phyloP scores from a whole-genome alignment of 164 flowering plant genomes.

The Stephania cephalantha region DNA sequence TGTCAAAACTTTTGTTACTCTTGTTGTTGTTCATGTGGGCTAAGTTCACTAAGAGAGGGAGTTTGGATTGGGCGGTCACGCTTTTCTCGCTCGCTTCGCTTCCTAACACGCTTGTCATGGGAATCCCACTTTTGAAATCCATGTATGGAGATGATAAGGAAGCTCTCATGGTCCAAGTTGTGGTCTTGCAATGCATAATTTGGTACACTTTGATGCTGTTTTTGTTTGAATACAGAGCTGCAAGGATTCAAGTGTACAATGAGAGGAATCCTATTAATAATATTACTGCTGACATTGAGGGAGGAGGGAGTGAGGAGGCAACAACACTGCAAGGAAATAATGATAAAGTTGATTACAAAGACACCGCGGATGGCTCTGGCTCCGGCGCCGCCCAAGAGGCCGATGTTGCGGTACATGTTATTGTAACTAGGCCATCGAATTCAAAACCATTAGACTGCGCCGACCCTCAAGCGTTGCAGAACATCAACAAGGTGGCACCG shows the following conservation, averaged over 20 bases:
- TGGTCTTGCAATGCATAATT: slow-evolving; percentile 32
- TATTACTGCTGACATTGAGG: slow-evolving; percentile 7
- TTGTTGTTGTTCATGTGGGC: slow-evolving; percentile 24
- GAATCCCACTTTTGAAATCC: slow-evolving; percentile 33
- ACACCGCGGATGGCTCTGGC: background rate
- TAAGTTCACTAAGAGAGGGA: slow-evolving; percentile 19
- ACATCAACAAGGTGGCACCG: slow-evolving; percentile 19
- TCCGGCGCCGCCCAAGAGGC: background rate
- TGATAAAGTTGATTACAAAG: background rate
- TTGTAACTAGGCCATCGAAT: slow-evolving; percentile 13
- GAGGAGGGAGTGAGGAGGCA: background rate
- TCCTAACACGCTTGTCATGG: slow-evolving; percentile 42
- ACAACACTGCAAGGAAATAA: background rate
- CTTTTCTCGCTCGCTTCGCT: slow-evolving; percentile 33
- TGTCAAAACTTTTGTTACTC: slow-evolving; percentile 25
- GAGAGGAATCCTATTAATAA: background rate
- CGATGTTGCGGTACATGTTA: slow-evolving; percentile 17
- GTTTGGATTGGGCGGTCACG: slow-evolving; percentile 36
- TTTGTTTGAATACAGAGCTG: slow-evolving; percentile 35
- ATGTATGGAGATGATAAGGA: slow-evolving; percentile 36
- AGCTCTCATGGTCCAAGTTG: slow-evolving; percentile 30
- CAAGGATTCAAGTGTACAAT: slow-evolving; percentile 21
- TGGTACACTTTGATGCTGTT: slow-evolving; percentile 36
- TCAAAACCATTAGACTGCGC: slow-evolving; percentile 7
- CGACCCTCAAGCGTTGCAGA: slow-evolving; percentile 11